Base-by-base conservation (phyloP, 2,329 filamentous ascomycete species). In the Nectriaceae sp. region DNA sequence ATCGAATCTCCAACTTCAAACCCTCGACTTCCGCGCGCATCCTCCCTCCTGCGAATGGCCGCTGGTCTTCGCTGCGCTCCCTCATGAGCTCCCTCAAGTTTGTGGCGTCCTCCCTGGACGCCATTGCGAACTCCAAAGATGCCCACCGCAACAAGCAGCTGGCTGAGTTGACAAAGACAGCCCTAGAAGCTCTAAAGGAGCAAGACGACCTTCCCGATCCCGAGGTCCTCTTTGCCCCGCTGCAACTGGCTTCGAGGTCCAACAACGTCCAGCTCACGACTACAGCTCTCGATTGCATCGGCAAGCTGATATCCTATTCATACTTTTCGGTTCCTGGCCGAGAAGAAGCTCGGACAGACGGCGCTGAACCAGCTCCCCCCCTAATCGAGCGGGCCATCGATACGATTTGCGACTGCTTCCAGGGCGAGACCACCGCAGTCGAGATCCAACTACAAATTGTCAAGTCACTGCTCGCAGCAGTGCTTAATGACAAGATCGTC, bases 401-500 rank as follows among this genome's bases (percentile, higher is more conserved):
- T 72, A 96, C 94, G 29, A 99, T 99, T 76, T 99, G 94, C 77
- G 93, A 97, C 67, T 99, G 94, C 70, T 99, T 99, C 67, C 92
- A 97, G 67, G 93, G 94, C 65, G 94, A 99, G 73, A 89, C 89
- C 2, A 99, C 95, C 0, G 86, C 90, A 3, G 82, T 88, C 44
- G 93, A 97, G 69, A 88, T 97, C 40, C 94, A 99, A 70, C 83
- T 97, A 61, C 94, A 99, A 72, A 99, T 99, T 60, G 90, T 99
- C 68, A 97, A 99, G 74, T 97, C 94, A 2, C 77, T 99, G 50
- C 77, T 99, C 50, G 92, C 94, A 13, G 95, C 95, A 13, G 94
- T 99, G 13, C 76, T 99, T 56, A 97, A 97, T 66, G 94, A 99
- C 75, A 99, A 97, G 75, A 96, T 97, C 56, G 91, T 99, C 37